These are phyloP conservation scores for Diversispora eburnea DNA, from an alignment of 192 early-diverging fungal genomes.

Conservation along the genomic window DNA sequence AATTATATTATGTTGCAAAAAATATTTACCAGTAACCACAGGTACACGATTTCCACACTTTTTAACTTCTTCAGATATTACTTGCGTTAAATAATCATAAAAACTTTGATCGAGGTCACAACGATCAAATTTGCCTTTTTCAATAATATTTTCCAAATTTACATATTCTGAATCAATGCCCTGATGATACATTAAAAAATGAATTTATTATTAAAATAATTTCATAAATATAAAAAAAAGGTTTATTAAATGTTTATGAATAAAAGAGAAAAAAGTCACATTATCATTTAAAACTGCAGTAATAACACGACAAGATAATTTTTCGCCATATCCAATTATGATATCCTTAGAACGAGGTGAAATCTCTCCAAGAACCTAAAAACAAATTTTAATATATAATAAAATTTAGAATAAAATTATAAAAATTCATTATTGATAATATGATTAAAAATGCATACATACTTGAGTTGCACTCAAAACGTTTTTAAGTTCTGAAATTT, in stretches of 20 bases:
- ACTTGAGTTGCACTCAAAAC: slow-evolving; percentile 93
- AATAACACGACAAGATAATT: slow-evolving; percentile 87
- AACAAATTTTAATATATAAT: background rate
- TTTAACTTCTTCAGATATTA: slow-evolving; percentile 57
- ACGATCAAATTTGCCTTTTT: slow-evolving; percentile 68
- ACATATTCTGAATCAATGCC: slow-evolving; percentile 83
- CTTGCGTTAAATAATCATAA: slow-evolving; percentile 84
- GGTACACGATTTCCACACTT: slow-evolving; percentile 69
- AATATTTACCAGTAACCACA: slow-evolving; percentile 75
- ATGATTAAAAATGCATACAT: background rate
- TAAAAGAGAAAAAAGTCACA: slow-evolving; percentile 29
- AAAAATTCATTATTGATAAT: no score
- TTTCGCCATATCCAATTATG: slow-evolving; percentile 93
- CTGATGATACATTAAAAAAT: slow-evolving; percentile 31
- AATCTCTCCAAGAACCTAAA: slow-evolving; percentile 88
- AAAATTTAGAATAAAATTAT: background rate
- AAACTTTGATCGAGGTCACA: slow-evolving; percentile 87
- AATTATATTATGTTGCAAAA: background rate
- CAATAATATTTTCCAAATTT: slow-evolving; percentile 82
- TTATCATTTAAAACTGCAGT: slow-evolving; percentile 72
- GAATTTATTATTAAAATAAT: background rate
- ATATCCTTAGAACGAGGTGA: slow-evolving; percentile 94
- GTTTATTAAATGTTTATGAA: background rate
- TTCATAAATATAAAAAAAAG: background rate
- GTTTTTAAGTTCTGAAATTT: slow-evolving; percentile 71